Evolutionary conservation across 306 rosid species (phyloP).

Genomic region (Purshia tridentata): DNA sequence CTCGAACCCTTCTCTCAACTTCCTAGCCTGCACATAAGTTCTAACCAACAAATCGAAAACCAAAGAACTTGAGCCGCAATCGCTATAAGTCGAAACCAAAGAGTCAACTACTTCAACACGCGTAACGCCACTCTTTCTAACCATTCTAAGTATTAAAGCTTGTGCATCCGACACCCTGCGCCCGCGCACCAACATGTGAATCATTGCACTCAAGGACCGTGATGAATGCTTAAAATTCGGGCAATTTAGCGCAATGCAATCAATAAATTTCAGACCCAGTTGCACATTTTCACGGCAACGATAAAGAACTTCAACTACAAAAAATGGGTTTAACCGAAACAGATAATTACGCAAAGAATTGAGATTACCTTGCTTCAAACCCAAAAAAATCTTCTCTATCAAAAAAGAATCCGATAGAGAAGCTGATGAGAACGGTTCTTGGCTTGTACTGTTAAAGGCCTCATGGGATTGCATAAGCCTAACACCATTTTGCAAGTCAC

Average conservation of each 20-base stretch:
- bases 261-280: slow-evolving; percentile 39
- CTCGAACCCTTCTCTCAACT: slow-evolving; percentile 76
- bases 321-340: slow-evolving; percentile 39
- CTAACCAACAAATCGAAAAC: slow-evolving; percentile 71
- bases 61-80: slow-evolving; percentile 20
- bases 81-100: slow-evolving; percentile 29
- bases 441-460: neutral
- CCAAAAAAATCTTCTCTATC: slow-evolving; percentile 55
- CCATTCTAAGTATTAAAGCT: slow-evolving; percentile 61
- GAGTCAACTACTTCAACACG: slow-evolving; percentile 60
- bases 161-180: slow-evolving; percentile 74
- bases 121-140: slow-evolving; percentile 66
- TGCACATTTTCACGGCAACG: slow-evolving; percentile 43
- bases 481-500: slow-evolving; percentile 8
- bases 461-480: slow-evolving; percentile 12
- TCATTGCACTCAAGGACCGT: slow-evolving; percentile 51
- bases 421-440: slow-evolving; percentile 28
- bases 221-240: slow-evolving; percentile 58
- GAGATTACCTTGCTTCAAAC: slow-evolving; percentile 50
- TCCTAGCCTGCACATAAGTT: slow-evolving; percentile 85
- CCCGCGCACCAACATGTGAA: slow-evolving; percentile 51
- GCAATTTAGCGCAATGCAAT: slow-evolving; percentile 27
- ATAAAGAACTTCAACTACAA: slow-evolving; percentile 49
- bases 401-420: slow-evolving; percentile 39
- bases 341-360: slow-evolving; percentile 36